Base-by-base conservation (phyloP, 345 rosid species). In the Aegle marmelos region DNA sequence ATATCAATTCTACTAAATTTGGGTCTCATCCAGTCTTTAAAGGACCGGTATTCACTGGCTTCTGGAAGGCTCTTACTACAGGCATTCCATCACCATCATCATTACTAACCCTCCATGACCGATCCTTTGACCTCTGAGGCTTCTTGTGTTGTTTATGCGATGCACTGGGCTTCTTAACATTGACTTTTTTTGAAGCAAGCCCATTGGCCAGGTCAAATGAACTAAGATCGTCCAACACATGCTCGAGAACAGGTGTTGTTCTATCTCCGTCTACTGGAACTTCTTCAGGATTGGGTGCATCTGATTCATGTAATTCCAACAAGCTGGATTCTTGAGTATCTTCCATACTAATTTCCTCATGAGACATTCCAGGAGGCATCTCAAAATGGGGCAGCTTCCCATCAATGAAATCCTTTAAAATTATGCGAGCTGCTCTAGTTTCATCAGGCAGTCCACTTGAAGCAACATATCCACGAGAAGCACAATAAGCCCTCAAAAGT, bases 391-490 rank as follows among this genome's bases (percentile, higher is more conserved):
- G 91, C 68, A 95, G 85, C 86, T 92, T 95, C 65, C 99, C 94
- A 45, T 92, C 92, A 78, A 92, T 85, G 75, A 85, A 93, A 68
- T 95, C 96, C 84, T 95, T 95, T 83, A 95, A 81, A 25, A 95
- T 92, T 78, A 83, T 91, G 24, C 97, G 95, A 57, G 97, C 93
- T 64, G 95, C 99, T 78, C 85, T 88, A 34, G 97, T 92, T 80
- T 95, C 97, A 78, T 94, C 97, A 7, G 99, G 99, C 81, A 94
- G 80, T 73, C 98, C 99, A 88, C 98, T 92, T n/a, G 99, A 82
- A 28, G 92, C 97, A 64, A 95, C 93, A 22, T 89, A 87, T 1
- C 97, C 93, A 79, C 97, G 92, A 62, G 97, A 92, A n/a, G 98
- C 85, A 74, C 98, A 90, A 70, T 89, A 92, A 13, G 93, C 84